A percentile compares a stretch with the other conserved stretches of the same genome.
Conservation (phyloP, 2,329 filamentous ascomycete genomes). For the Sordariomycetes sp. region DNA sequence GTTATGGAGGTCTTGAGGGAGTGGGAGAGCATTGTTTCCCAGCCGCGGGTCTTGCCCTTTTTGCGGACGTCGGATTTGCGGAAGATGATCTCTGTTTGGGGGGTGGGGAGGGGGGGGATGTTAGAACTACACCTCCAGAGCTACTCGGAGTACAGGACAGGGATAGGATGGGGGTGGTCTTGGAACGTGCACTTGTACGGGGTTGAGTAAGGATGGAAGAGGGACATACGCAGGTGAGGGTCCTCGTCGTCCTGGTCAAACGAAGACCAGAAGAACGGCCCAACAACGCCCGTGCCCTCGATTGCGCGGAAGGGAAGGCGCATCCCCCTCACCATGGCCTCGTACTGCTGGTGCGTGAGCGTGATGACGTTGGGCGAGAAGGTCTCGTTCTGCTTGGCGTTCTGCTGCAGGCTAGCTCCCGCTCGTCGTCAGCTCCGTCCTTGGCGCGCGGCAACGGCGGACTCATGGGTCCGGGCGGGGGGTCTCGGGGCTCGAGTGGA, state of each 20-base stretch:
- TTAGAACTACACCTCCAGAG: no score
- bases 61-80: constrained; percentile 55
- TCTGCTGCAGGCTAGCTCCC: constrained; percentile 36
- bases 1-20: constrained; percentile 40
- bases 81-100: constrained; percentile 49
- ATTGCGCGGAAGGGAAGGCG: constrained; percentile 42
- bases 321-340: constrained; percentile 39
- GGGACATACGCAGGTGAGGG: constrained; percentile 36
- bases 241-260: constrained; percentile 42
- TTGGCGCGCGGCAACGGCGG: background rate
- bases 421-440: background rate
- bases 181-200: background rate
- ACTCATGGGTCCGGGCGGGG: no score
- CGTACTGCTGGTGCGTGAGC: constrained; percentile 33
- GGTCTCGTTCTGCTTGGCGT: constrained; percentile 42
- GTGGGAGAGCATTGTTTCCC: constrained; percentile 50
- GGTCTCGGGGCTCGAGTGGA: background rate
- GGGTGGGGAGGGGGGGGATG: no score
- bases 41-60: constrained; percentile 48
- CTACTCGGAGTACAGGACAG: no score
- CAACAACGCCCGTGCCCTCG: constrained; percentile 44
- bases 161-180: no score
- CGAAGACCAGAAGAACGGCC: constrained; percentile 49
- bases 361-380: constrained; percentile 43
- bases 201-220: background rate